Evolutionary conservation across 768 basidiomycete genomes (phyloP), one percentile per base, ranked within the genome.

Genomic region (Termitomyces sp.): DNA sequence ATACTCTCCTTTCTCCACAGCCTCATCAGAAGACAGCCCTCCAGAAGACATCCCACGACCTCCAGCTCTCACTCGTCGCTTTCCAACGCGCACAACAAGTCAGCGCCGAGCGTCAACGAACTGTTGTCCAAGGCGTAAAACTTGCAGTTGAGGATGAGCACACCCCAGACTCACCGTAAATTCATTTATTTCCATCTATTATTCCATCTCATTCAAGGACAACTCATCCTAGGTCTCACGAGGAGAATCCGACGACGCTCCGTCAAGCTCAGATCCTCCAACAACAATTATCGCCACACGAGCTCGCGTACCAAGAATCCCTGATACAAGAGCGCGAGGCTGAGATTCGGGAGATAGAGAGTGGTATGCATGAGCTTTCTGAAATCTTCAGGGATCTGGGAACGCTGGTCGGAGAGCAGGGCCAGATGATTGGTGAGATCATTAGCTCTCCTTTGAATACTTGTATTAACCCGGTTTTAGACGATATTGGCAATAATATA

Each of bases 361-460:
- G 85, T 7, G 96, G 97, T 7, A 98, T 99, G 55, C 93, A 96
- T 67, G 96, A 99, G 71, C 74, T 99, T 46, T 84, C 91, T 27
- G 93, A 98, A 72, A 98, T 99, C 68, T 98, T 99, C 80, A 85
- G 91, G 50, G 95, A 98, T 73, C 76, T 99, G 46, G 96, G 95
- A 44, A 95, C 94, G 16, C 79, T 99, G 46, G 95, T 99, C 1
- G 85, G 87, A 58, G 93, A 98, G 69, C 97, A 99, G 71, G 95
- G 95, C 13, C 84, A 85, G 51, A 93, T 98, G 91, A 76, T 99
- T 53, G 95, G 96, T 96, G 62, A 52, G 88, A 75, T n/a, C 37
- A 43, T 45, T 46, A 27, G 24, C 47, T 20, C 24, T 46, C 36
- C 9, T 34, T 45, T 50, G 34, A 16, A 3, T 13, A 12, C 4